These are phyloP conservation scores for Aureobasidium uvarum DNA, from an alignment of 2,329 filamentous ascomycete genomes.

Conservation along the genomic window DNA sequence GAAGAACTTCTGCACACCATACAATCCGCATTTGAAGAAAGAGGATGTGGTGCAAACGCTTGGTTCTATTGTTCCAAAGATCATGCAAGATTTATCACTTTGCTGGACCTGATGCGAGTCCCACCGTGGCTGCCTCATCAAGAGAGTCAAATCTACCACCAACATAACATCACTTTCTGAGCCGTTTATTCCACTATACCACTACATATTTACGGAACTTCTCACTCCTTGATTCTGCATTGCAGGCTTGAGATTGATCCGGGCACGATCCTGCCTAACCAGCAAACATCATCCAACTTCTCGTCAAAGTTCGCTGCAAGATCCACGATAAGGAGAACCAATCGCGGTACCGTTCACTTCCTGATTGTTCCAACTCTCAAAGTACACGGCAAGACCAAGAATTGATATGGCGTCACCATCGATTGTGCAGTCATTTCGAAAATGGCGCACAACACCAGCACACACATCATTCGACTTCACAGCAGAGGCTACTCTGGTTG, in stretches of 20 bases:
- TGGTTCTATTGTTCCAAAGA: background rate
- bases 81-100: background rate
- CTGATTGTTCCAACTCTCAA: too few species aligned
- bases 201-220: too few species aligned
- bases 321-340: background rate
- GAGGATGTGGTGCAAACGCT: background rate
- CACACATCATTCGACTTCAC: background rate
- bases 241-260: background rate
- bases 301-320: background rate
- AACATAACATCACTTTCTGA: background rate
- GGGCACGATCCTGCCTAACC: background rate
- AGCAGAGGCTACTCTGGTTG: background rate
- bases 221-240: background rate
- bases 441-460: background rate
- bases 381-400: too few species aligned
- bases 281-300: background rate
- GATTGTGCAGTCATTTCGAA: background rate
- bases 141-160: background rate
- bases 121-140: background rate
- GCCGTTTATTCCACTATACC: too few species aligned
- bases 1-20: background rate
- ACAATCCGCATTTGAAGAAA: background rate
- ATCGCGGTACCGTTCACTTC: background rate
- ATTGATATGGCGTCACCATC: background rate
- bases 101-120: background rate